Base-by-base conservation (phyloP, 176 grass and related monocot genomes). In the Dactylis glomerata region DNA sequence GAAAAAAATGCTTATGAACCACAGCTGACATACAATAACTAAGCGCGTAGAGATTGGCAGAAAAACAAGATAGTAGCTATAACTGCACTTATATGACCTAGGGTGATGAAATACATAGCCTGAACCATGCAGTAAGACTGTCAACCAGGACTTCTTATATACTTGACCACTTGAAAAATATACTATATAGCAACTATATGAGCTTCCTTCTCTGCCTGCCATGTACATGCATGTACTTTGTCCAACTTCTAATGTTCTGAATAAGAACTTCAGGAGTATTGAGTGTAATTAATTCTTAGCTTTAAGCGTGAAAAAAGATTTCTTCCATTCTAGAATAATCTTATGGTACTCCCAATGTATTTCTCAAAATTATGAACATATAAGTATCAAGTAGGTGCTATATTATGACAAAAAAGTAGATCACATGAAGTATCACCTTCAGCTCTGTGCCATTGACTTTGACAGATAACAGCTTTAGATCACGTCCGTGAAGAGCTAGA, bases 401-500 rank as follows among this genome's bases (percentile, higher is more conserved):
- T 32, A 64, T 63, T 30, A 23, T n/a, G n/a, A n/a, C n/a, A 22
- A 16, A 23, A 77, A 89, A 33, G 32, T 59, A 68, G 5, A 13
- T 40, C 37, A 78, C 34, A 81, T 79, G 55, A 83, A 72, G 33
- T 75, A 84, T 36, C 47, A 95, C 93, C 91, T 99, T 89, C 70
- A 96, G 77, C 69, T 94, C 93, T 31, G 81, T 91, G 84, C 86
- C 93, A 83, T 96, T 83, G 79, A 96, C 42, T 96, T 99, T 99
- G 80, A 99, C 84, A 56, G 91, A 94, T 90, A 96, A 34, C 70
- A 99, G 91, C 75, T 99, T 99, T 27, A 99, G 83, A 75, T 94
- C 91, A 78, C 68, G 20, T 76, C 96, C 96, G 22, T 99, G 81
- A 88, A 96, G 96, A 89, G 92, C 84, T 40, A 96, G 71, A 37